Evolutionary conservation across 1,284 basidiomycete species (phyloP), one percentile per base, ranked within the genome.

Genomic region (Malassezia brasiliensis): DNA sequence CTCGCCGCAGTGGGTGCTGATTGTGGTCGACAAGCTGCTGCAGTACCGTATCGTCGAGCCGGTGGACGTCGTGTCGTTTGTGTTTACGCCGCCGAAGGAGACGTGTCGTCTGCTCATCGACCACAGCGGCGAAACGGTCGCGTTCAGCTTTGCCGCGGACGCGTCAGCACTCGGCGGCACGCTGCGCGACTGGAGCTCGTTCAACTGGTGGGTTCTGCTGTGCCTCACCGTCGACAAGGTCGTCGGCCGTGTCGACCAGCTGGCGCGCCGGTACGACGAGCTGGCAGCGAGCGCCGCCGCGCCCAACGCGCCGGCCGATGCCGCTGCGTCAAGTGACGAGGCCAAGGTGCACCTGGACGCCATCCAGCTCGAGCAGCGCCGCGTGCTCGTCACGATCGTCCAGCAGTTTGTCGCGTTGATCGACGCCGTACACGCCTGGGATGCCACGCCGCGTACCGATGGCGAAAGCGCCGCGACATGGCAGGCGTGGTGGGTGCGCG

Each of bases 31-130:
- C 79, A 99, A 99, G 78, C 79, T 96, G 60, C 86, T 98, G 81
- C 93, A 98, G 76, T 99, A 99, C 76, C 88, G 94, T 69, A 87
- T 98, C 54, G 85, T 98, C 30, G 90, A 96, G 69, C 89, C 91
- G 0, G 83, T 85, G 14, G 91, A 98, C 69, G 86, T 96, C 15
- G 84, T 96, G 50, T 78, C 78, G 4, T 96, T 88, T 84, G 82
- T 86, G 15, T 96, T 98, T 74, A 78, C 12, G 17, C 58, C 63
- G 8, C 53, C 61, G 3, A 40, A 9, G n/a, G 55, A 55, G n/a
- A 56, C 62, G 17, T 59, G 55, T 3, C 32, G 20, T 2, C 32
- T 51, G 12, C 53, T 51, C 10, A 30, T 48, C 14, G 36, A 36
- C 3, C 52, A 47, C n/a, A 51, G 50, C 40, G 56, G 54, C 32